Evolutionary conservation across 306 rosid species (phyloP).

Genomic region (Sicyos edulis): DNA sequence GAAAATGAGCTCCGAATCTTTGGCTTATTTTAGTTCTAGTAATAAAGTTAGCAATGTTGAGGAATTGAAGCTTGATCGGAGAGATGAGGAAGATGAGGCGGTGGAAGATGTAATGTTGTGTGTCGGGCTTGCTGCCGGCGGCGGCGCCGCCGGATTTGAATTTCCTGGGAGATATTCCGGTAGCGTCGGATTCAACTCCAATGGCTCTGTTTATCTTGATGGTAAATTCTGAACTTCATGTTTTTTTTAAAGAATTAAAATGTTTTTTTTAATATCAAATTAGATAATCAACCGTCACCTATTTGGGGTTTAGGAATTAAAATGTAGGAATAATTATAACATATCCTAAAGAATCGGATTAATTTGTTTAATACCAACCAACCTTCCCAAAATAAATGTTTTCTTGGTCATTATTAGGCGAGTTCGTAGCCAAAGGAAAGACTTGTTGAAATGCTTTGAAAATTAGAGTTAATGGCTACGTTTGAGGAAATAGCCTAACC

Average conservation of each 20-base stretch:
- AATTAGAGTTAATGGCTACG: too few species aligned
- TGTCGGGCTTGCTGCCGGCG: conserved; percentile 55
- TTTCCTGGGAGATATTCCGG: conserved; percentile 78
- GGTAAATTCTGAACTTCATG: too few species aligned
- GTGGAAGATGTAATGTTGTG: conserved; percentile 51
- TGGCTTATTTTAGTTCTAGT: conserved; percentile 42
- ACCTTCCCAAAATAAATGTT: background rate
- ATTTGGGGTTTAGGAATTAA: background rate
- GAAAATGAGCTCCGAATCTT: conserved; percentile 53
- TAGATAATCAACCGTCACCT: too few species aligned
- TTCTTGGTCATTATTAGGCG: background rate
- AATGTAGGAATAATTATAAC: background rate
- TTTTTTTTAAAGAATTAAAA: too few species aligned
- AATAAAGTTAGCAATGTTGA: conserved; percentile 41
- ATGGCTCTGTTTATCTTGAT: conserved; percentile 81
- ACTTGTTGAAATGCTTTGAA: too few species aligned
- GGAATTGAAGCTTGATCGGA: conserved; percentile 44
- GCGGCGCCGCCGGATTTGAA: conserved; percentile 42
- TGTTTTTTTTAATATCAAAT: too few species aligned
- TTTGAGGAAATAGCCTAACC: too few species aligned
- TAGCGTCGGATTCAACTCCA: conserved; percentile 89
- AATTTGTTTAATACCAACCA: conserved; percentile 1
- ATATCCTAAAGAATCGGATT: background rate
- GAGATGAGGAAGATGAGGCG: conserved; percentile 31
- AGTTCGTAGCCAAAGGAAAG: too few species aligned